A percentile compares a stretch with the other conserved stretches of the same genome.
phyloP scores from a whole-genome alignment of 2,329 filamentous ascomycete species.

The Colletotrichum kahawae region DNA sequence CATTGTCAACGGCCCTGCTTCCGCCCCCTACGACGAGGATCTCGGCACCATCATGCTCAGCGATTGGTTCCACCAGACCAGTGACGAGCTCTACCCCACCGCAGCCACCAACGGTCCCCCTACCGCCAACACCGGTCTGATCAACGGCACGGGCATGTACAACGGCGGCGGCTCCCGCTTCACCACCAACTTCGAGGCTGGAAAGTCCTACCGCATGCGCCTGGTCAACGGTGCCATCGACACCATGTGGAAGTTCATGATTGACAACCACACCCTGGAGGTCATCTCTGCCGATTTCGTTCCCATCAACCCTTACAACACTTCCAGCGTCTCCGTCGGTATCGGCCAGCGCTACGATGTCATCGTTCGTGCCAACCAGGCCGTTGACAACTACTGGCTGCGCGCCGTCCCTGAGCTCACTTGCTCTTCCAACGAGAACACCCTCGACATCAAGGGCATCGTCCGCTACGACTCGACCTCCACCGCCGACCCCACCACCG shows the following conservation, averaged over 20 bases:
- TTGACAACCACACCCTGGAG: constrained; percentile 60
- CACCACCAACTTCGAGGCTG: constrained; percentile 42
- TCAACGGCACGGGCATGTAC: constrained; percentile 47
- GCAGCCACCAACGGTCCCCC: constrained; percentile 37
- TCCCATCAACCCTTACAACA: constrained; percentile 58
- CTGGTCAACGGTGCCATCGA: constrained; percentile 53
- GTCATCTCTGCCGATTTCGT: constrained; percentile 65
- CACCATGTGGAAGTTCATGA: constrained; percentile 51
- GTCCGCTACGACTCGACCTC: constrained; percentile 42
- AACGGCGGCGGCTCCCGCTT: constrained; percentile 36
- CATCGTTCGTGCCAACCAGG: constrained; percentile 46
- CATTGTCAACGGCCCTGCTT: constrained; percentile 64
- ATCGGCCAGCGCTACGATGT: constrained; percentile 55
- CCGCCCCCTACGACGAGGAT: constrained; percentile 66
- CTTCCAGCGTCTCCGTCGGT: constrained; percentile 52
- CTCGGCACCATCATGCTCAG: constrained; percentile 62
- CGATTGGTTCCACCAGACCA: constrained; percentile 60
- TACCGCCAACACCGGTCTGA: constrained; percentile 47
- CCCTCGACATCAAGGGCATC: constrained; percentile 53
- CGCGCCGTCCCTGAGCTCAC: constrained; percentile 45
- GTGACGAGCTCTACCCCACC: constrained; percentile 38
- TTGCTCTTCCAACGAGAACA: constrained; percentile 44
- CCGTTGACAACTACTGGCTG: constrained; percentile 50
- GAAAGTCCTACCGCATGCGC: constrained; percentile 50
- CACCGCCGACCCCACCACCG: constrained; percentile 28